Conservation (phyloP, 139 green algal species). For the Nannochloris sp. region DNA sequence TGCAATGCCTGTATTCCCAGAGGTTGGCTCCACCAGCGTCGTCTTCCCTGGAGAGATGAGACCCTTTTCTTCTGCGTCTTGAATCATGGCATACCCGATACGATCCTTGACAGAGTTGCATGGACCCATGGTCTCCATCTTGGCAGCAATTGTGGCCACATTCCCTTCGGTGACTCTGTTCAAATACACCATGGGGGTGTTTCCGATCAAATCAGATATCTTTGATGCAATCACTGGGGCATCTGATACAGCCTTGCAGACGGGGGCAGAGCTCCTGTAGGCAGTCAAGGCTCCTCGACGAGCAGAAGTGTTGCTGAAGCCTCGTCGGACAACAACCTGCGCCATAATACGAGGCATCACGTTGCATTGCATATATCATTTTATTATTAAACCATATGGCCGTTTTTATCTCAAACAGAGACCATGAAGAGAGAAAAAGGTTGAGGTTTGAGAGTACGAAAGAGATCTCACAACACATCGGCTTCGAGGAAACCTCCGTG, state of each 20-base stretch:
- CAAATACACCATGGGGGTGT: constrained; percentile 88
- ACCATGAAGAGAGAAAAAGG: too few species aligned
- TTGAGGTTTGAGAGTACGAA: too few species aligned
- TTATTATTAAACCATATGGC: too few species aligned
- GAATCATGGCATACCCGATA: constrained; percentile 71
- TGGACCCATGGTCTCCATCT: constrained; percentile 80
- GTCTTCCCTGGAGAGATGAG: constrained; percentile 85
- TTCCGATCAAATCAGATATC: constrained; percentile 76
- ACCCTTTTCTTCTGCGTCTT: constrained; percentile 74
- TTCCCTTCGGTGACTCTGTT: constrained; percentile 36
- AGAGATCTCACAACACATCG: too few species aligned
- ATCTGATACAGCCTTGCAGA: too few species aligned
- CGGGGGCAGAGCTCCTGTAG: too few species aligned
- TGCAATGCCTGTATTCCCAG: constrained; percentile 82
- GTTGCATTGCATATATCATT: too few species aligned
- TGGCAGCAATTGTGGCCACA: constrained; percentile 57
- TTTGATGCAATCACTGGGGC: constrained; percentile 53
- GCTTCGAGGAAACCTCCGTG: too few species aligned
- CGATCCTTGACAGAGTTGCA: constrained; percentile 61
- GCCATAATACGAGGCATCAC: too few species aligned
- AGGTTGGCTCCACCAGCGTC: constrained; percentile 87
- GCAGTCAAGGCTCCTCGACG: too few species aligned
- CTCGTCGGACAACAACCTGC: neutral
- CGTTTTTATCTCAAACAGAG: too few species aligned
- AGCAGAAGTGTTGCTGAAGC: too few species aligned